Percentiles rank a stretch among this genome's conserved stretches.
phyloP scores from a whole-genome alignment of 1,284 basidiomycete species.

The Chalciporus sp. region DNA sequence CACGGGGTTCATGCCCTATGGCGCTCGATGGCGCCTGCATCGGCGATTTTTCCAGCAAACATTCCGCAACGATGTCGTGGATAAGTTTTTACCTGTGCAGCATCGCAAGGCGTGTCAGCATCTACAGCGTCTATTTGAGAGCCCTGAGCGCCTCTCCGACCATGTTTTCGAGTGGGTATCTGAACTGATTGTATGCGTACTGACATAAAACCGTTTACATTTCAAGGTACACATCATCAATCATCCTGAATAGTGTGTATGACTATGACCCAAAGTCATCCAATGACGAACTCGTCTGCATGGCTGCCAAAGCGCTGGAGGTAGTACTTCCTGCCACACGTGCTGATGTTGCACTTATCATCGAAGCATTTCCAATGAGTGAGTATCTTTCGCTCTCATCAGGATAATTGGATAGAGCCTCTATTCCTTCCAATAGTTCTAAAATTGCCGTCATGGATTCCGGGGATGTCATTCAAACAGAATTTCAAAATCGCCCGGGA shows the following conservation, averaged over 20 bases:
- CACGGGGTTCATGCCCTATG: conserved; percentile 39
- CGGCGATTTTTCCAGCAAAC: conserved; percentile 41
- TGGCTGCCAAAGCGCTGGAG: conserved; percentile 5
- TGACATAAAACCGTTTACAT: background rate
- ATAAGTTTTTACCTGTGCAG: conserved; percentile 34
- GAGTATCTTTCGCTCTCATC: background rate
- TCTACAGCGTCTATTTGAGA: conserved; percentile 33
- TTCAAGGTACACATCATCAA: conserved; percentile 29
- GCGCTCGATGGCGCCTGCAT: conserved; percentile 42
- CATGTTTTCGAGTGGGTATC: conserved; percentile 31
- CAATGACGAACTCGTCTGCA: conserved; percentile 18
- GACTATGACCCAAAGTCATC: conserved; percentile 22
- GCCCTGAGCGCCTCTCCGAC: conserved; percentile 29
- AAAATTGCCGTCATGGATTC: conserved; percentile 23
- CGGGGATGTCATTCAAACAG: conserved; percentile 22
- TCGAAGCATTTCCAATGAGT: conserved; percentile 28
- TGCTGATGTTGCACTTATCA: conserved; percentile 13
- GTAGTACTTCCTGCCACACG: background rate
- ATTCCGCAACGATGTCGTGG: conserved; percentile 30
- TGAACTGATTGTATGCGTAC: too few species aligned
- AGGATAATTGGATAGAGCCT: too few species aligned
- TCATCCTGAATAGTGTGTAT: conserved; percentile 29
- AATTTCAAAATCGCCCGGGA: conserved; percentile 12
- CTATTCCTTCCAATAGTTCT: conserved; percentile 14
- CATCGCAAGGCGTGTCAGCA: conserved; percentile 36